These are phyloP conservation scores for Teunomyces cretensis DNA, from an alignment of 805 yeast genomes.

Conservation along the genomic window DNA sequence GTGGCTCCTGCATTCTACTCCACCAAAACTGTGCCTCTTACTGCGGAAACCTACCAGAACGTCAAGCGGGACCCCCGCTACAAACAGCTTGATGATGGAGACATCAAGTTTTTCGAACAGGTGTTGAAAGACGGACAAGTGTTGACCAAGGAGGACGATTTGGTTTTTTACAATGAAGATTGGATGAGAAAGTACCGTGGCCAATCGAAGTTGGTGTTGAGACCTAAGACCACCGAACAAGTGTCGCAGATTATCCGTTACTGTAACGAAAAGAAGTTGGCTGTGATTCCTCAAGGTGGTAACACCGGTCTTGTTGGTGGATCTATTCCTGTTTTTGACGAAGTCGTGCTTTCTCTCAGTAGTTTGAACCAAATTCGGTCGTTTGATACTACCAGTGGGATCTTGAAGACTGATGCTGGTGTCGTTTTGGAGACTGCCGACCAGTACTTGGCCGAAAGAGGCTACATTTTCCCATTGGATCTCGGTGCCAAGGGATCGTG, in stretches of 20 bases:
- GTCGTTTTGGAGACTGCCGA: constrained; percentile 86
- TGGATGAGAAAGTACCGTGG: constrained; percentile 94
- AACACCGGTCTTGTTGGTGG: constrained; percentile 97
- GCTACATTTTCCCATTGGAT: constrained; percentile 89
- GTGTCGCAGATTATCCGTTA: constrained; percentile 73
- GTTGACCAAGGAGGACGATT: constrained; percentile 60
- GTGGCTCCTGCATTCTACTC: constrained; percentile 15
- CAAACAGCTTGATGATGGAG: constrained; percentile 53
- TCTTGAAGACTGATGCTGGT: constrained; percentile 88
- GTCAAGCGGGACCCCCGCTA: constrained; percentile 52
- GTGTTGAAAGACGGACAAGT: constrained; percentile 52
- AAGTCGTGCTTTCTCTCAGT: constrained; percentile 69
- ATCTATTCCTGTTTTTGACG: constrained; percentile 89
- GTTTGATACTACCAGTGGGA: constrained; percentile 81
- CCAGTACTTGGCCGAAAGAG: constrained; percentile 70
- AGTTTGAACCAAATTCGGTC: constrained; percentile 75
- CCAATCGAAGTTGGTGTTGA: constrained; percentile 75
- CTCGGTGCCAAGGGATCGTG: constrained; percentile 97
- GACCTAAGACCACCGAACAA: constrained; percentile 79
- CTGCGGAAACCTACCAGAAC: constrained; percentile 68
- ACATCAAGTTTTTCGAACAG: constrained; percentile 58
- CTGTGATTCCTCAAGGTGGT: constrained; percentile 96
- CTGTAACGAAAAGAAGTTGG: constrained; percentile 73
- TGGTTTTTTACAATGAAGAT: constrained; percentile 78
- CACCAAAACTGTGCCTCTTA: constrained; percentile 47